Evolutionary conservation across 257 asterid genomes (phyloP).

Genomic region (Henckelia pumila): DNA sequence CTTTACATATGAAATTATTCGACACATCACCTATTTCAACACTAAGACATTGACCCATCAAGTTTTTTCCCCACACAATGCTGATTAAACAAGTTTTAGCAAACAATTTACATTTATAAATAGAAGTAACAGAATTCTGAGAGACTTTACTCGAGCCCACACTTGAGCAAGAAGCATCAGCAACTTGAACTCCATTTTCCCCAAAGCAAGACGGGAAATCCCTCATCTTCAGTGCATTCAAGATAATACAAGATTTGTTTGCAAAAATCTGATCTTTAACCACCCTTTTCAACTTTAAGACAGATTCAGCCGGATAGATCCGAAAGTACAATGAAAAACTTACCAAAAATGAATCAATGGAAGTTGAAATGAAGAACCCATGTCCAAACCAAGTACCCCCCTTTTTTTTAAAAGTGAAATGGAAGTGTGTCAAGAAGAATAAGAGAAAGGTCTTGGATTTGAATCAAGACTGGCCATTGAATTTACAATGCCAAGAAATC

Average conservation of each 20-base stretch:
- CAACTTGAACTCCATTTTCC: slow-evolving; percentile 50
- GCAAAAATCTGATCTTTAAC: not conserved
- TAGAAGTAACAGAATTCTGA: slow-evolving; percentile 36
- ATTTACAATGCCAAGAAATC: not conserved
- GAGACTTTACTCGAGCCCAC: slow-evolving; percentile 3
- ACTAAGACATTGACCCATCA: slow-evolving; percentile 45
- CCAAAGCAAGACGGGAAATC: slow-evolving; percentile 53
- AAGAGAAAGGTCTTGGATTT: not conserved
- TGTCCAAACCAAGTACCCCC: not conserved
- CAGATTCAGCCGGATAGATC: not conserved
- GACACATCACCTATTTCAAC: slow-evolving; percentile 35
- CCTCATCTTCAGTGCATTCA: slow-evolving; percentile 29
- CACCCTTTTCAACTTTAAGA: not conserved
- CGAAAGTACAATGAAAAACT: not conserved
- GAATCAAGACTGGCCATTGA: not conserved
- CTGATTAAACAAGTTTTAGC: slow-evolving; percentile 42
- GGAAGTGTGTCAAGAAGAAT: not conserved
- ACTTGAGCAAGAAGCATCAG: slow-evolving; percentile 34
- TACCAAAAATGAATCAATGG: not conserved
- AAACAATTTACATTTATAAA: slow-evolving; percentile 34
- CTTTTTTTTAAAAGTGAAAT: not conserved
- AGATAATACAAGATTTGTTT: not conserved
- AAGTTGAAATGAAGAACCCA: not conserved
- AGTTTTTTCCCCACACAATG: slow-evolving; percentile 39
- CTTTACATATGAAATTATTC: slow-evolving; percentile 34